phyloP scores from a whole-genome alignment of 495 filamentous ascomycete species.

The Tuber aestivum region DNA sequence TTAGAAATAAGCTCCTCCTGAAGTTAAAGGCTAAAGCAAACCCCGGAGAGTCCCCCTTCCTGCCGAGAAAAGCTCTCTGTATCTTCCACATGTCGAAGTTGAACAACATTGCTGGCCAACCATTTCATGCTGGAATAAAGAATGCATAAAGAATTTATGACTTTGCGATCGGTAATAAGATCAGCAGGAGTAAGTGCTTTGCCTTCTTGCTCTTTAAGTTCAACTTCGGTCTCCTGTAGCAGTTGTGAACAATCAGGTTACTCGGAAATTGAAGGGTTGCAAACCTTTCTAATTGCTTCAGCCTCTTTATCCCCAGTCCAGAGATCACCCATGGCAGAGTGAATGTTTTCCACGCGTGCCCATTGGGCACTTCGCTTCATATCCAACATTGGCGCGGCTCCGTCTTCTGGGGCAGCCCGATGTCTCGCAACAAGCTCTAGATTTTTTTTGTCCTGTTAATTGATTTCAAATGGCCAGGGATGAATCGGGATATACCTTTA shows the following conservation, averaged over 20 bases:
- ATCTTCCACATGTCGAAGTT: conserved; percentile 65
- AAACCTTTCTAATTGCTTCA: conserved; percentile 30
- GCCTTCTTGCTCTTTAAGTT: conserved; percentile 55
- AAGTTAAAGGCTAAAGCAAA: background rate
- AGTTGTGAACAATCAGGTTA: background rate
- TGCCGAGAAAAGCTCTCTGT: conserved; percentile 39
- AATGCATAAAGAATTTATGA: conserved; percentile 72
- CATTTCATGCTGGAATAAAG: conserved; percentile 97
- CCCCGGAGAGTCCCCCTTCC: conserved; percentile 31
- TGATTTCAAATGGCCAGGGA: background rate
- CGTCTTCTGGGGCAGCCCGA: conserved; percentile 28
- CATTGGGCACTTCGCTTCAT: conserved; percentile 40
- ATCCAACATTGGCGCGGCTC: conserved; percentile 28
- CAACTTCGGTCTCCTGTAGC: conserved; percentile 37
- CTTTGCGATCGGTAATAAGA: conserved; percentile 83
- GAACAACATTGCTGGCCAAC: conserved; percentile 71
- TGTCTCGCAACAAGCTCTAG: conserved; percentile 39
- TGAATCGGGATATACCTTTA: conserved; percentile 50
- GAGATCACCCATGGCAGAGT: conserved; percentile 25
- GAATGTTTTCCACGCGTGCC: conserved; percentile 27
- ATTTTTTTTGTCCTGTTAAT: conserved; percentile 1
- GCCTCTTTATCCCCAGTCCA: conserved; percentile 18
- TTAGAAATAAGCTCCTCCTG: conserved; percentile 10
- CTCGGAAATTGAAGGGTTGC: background rate
- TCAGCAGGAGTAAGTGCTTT: conserved; percentile 57